Evolutionary conservation across 2,329 filamentous ascomycete species (phyloP), one percentile per base, ranked within the genome.

Genomic region (Cercospora sojina): DNA sequence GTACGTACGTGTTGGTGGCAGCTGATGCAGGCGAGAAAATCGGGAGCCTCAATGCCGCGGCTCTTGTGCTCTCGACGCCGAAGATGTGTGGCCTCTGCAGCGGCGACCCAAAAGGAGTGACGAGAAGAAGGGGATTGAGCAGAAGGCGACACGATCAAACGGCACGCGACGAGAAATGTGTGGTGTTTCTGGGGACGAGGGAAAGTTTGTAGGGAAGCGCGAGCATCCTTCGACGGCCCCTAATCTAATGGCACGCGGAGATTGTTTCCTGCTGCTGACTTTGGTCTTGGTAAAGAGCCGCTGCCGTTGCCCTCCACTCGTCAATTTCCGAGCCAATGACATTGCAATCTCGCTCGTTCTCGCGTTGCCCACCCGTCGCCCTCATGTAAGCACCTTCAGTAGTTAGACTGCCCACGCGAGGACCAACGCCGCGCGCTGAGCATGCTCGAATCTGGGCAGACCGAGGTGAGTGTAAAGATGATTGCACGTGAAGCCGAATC

Each of bases 261-360:
- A 57, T 57, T 57, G 27, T 31, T 57, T 57, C 31, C 53, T 57
- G 53, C 53, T 57, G 53, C 53, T 57, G 31, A 57, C 53, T 57
- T 57, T 57, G 27, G 27, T 35, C 27, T 49, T 60, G 58, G 58
- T 31, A 23, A 43, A 60, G 58, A 60, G 58, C 58, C 58, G 58
- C 58, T 60, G 38, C 58, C 58, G 58, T 41, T 41, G 25, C 20
- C 18, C 25, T 47, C 35, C 58, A 60, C 58, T 41, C 32, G 25
- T 16, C 58, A 47, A 18, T 38, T 47, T n/a, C 38, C 38, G 58
- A 29, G 35, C 58, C 53, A 57, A 57, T 57, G 53, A 13, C 27
- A 20, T 12, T 8, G 12, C 16, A 3, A 7, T 20, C 2, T 25
- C 23, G 12, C n/a, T 60, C 58, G 58, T 60, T 60, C 23, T 60